phyloP scores from a whole-genome alignment of 2,329 filamentous ascomycete genomes.

The Aspergillus latus region DNA sequence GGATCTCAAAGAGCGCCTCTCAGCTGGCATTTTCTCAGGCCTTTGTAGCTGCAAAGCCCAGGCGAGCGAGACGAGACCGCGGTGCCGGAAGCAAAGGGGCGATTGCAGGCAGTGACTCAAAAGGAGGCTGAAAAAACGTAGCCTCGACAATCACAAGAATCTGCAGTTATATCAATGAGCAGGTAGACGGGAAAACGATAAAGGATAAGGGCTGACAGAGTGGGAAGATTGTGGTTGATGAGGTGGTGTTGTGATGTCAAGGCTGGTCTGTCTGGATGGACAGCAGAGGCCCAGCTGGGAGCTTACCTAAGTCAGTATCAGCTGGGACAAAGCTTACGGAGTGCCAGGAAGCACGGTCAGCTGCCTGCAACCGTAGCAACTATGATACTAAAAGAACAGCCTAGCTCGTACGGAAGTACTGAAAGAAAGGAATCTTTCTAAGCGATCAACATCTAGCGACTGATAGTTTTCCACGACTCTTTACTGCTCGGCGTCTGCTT shows the following conservation, averaged over 20 bases:
- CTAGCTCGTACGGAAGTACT: not conserved
- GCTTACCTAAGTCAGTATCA: conserved; percentile 35
- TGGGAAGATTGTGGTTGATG: conserved; percentile 24
- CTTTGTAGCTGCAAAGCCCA: conserved; percentile 32
- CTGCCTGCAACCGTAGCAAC: not conserved
- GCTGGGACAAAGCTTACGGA: conserved; percentile 14
- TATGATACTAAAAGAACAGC: not conserved
- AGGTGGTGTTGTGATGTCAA: conserved; percentile 43
- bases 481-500: not conserved
- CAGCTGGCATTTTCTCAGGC: conserved; percentile 44
- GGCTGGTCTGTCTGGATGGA: conserved; percentile 28
- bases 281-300: conserved; percentile 31
- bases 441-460: no score
- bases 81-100: conserved; percentile 30
- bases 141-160: conserved; percentile 9
- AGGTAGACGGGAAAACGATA: conserved; percentile 27
- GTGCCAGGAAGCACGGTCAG: conserved; percentile 2
- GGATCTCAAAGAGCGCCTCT: conserved; percentile 49
- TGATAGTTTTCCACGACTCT: not conserved
- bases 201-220: conserved; percentile 11
- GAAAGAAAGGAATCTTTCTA: no score
- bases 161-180: conserved; percentile 15
- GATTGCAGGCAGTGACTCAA: conserved; percentile 19
- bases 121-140: conserved; percentile 15
- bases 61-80: conserved; percentile 29